These are phyloP conservation scores for Elaeis guineensis DNA, from an alignment of 176 grass and related monocot genomes.

Conservation along the genomic window DNA sequence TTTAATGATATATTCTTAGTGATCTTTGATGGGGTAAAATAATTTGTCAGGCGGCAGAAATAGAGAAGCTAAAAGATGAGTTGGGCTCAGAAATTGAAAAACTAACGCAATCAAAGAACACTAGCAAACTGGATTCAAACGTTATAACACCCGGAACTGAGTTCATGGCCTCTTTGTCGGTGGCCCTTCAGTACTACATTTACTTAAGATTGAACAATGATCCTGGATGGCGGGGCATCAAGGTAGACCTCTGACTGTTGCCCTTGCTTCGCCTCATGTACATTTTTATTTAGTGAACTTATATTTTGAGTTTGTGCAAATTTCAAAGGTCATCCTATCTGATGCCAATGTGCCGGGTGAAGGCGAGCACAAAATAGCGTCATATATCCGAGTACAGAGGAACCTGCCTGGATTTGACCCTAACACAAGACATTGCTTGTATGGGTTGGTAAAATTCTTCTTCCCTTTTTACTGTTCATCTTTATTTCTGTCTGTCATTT, in stretches of 20 bases:
- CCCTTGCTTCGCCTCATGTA: no score
- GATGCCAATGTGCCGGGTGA: constrained; percentile 81
- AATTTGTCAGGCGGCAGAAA: constrained; percentile 34
- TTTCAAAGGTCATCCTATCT: constrained; percentile 58
- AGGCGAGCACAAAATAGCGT: constrained; percentile 91
- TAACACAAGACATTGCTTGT: constrained; percentile 73
- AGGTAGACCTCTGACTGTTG: constrained; percentile 21
- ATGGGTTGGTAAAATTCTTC: constrained; percentile 47
- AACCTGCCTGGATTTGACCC: constrained; percentile 49
- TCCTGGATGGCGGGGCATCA: constrained; percentile 44
- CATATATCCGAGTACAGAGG: constrained; percentile 58
- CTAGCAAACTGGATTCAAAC: constrained; percentile 37
- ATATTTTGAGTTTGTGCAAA: not conserved
- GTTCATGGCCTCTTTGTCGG: constrained; percentile 62
- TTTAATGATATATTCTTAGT: not conserved
- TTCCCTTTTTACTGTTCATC: not conserved
- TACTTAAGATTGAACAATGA: constrained; percentile 27
- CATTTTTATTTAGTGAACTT: no score
- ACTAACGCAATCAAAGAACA: not conserved
- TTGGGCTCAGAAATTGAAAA: constrained; percentile 20
- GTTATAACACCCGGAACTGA: constrained; percentile 59
- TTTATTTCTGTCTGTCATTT: not conserved
- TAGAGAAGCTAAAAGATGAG: constrained; percentile 18
- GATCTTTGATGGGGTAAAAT: not conserved
- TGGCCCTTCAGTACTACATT: constrained; percentile 41